These are phyloP conservation scores for Blastocrithidia nonstop DNA, from an alignment of 208 protist genomes.

Conservation along the genomic window DNA sequence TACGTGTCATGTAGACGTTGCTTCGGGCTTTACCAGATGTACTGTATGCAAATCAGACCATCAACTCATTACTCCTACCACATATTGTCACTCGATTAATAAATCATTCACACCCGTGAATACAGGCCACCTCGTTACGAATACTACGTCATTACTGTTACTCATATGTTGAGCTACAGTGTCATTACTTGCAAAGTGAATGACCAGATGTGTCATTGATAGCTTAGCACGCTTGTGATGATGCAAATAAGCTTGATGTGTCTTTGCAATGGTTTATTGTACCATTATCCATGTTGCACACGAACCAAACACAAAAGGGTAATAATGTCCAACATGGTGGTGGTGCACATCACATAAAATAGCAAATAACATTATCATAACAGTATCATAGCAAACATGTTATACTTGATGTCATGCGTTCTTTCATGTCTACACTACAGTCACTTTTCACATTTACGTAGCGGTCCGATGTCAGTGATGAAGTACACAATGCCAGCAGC, in stretches of 20 bases:
- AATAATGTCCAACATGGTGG: no score
- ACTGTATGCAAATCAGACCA: conserved; percentile 32
- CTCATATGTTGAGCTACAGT: conserved; percentile 39
- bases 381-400: not conserved
- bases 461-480: conserved; percentile 51
- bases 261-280: not conserved
- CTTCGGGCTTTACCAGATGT: conserved; percentile 18
- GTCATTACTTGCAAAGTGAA: conserved; percentile 28
- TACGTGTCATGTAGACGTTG: conserved; percentile 61
- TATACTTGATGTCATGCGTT: not conserved
- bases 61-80: conserved; percentile 21
- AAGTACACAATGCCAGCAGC: conserved; percentile 60
- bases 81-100: conserved; percentile 25
- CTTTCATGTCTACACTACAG: no score
- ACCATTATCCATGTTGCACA: not conserved
- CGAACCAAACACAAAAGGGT: no score
- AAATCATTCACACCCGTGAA: conserved; percentile 70
- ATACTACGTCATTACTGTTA: conserved; percentile 65
- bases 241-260: not conserved
- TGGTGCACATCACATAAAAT: not conserved
- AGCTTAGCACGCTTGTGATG: not conserved
- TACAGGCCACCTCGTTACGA: conserved; percentile 51
- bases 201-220: conserved; percentile 7
- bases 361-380: not conserved
- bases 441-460: conserved; percentile 5